Base-by-base conservation (phyloP, 2,329 filamentous ascomycete genomes). In the Botrytis hyacinthi region DNA sequence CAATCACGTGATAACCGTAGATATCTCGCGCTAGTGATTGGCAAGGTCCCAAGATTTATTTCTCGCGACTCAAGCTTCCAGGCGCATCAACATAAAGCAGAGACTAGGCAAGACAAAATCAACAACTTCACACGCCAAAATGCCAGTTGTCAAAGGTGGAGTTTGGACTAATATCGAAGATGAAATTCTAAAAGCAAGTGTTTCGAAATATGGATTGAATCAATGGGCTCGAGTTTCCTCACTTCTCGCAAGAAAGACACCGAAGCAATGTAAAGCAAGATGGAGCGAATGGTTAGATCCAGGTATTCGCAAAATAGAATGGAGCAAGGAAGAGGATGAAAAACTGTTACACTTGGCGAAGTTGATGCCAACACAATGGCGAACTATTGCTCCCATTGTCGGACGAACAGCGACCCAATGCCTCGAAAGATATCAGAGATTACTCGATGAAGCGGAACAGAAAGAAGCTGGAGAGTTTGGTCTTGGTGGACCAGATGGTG, bases 241-340 rank as follows among this genome's bases (percentile, higher is more conserved):
- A 74, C 89, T 99, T 77, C 91, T 99, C 77, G 95, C 95, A 82
- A 93, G 97, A 81, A 99, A 99, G 84, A 98, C 96, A 46, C 91
- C 96, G 70, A 99, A 99, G 85, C 96, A 99, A 85, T 99, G 96
- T 90, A 99, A 99, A 85, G 95, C 96, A 75, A 89, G 96, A 85
- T 99, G 96, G 96, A 91, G 92, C 82, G 95, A 99, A 88, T 99
- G 96, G 95, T 89, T 99, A 78, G 96, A 99, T 81, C 96, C 96
- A 32, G 93, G 93, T 81, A 98, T 99, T 85, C 93, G 95, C 81
- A 99, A 99, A 87, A 96, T 97, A 79, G 96, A 99, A 85, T 99
- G 96, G 95, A 97, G 94, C 82, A 93, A 96, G 81, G 96, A 99
- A 83, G 96, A 99, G 83, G 96, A 99, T 82, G 96, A 99, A 86